Base-by-base conservation (phyloP, 2,329 filamentous ascomycete genomes). In the Albophoma yamanashiensis region DNA sequence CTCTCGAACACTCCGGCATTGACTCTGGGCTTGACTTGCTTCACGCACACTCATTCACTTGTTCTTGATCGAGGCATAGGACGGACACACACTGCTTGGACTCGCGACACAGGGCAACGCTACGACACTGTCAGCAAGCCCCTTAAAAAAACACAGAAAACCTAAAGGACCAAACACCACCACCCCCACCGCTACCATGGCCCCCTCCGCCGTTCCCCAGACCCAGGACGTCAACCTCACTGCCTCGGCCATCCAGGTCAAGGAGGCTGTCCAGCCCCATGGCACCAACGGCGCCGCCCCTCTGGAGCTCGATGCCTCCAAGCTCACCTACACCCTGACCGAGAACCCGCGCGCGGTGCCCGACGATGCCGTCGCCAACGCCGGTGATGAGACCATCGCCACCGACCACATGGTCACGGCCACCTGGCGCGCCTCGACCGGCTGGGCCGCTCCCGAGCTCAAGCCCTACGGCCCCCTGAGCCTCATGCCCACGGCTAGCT, bases 401-500 rank as follows among this genome's bases (percentile, higher is more conserved):
- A 92, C 89, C 63, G 92, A 97, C 79, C 92, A 97, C 79, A 96
- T 96, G 91, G 79, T 94, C 67, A 87, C 86, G 58, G 87, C 80
- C 25, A 76, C 78, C 59, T 95, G 91, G 91, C 85, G 80, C 40
- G 75, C 73, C 27, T 71, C 76, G 52, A 70, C 75, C 25, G 91
- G 91, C 67, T 96, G 91, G 91, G 79, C 81, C 43, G 79, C 82
- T 1, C 91, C 91, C 1, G 81, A 88, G 67, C 81, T 95, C 61
- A 83, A 85, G 71, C 89, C 91, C 34, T 94, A 91, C 73, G 89
- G 89, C 0, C 88, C 89, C 14, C 77, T 96, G 58, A 81, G 81
- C 63, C 84, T 96, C 68, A 88, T 91, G 78, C 91, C 91, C 42
- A 92, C 88, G 5, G 89, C 91, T 17, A 89, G 86, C 4, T 86